A percentile compares a stretch with the other conserved stretches of the same genome.
phyloP scores from a whole-genome alignment of 2,329 filamentous ascomycete species.

The Penicillium italicum region DNA sequence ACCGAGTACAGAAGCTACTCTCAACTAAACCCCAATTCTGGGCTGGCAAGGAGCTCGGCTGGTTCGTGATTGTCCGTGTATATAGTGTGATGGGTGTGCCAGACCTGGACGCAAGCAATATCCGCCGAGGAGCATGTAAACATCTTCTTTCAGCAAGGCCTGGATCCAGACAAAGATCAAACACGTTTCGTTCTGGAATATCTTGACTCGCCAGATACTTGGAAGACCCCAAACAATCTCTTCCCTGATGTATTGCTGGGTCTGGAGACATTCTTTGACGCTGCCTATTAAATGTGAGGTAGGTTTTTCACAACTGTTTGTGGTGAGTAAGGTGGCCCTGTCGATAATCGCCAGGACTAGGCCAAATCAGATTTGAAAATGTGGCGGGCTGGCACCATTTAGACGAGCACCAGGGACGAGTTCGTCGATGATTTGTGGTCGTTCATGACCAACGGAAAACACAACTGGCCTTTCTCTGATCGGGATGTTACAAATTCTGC shows the following conservation, averaged over 20 bases:
- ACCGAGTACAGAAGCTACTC: conserved; percentile 36
- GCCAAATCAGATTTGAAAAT: conserved; percentile 47
- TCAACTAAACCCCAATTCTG: conserved; percentile 44
- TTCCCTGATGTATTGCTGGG: conserved; percentile 42
- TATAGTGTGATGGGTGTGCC: conserved; percentile 45
- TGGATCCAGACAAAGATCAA: conserved; percentile 35
- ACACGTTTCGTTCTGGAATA: conserved; percentile 45
- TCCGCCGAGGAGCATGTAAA: conserved; percentile 33
- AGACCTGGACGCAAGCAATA: conserved; percentile 19
- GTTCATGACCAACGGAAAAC: conserved; percentile 43
- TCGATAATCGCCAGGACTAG: conserved; percentile 42
- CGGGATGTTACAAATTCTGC: conserved; percentile 39
- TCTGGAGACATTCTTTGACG: conserved; percentile 37
- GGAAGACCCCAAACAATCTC: conserved; percentile 43
- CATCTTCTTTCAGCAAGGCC: conserved; percentile 34
- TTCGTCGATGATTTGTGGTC: conserved; percentile 43
- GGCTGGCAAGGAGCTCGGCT: conserved; percentile 41
- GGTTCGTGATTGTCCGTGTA: conserved; percentile 44
- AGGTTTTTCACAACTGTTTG: conserved; percentile 38
- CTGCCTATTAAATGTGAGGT: conserved; percentile 36
- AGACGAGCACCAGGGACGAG: conserved; percentile 27
- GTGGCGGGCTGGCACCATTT: conserved; percentile 40
- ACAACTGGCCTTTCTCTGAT: conserved; percentile 46
- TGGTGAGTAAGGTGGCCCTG: conserved; percentile 37
- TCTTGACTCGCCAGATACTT: conserved; percentile 30